Evolutionary conservation across 1,284 basidiomycete genomes (phyloP), one percentile per base, ranked within the genome.

Genomic region (Microbotryum silenes-acaulis): DNA sequence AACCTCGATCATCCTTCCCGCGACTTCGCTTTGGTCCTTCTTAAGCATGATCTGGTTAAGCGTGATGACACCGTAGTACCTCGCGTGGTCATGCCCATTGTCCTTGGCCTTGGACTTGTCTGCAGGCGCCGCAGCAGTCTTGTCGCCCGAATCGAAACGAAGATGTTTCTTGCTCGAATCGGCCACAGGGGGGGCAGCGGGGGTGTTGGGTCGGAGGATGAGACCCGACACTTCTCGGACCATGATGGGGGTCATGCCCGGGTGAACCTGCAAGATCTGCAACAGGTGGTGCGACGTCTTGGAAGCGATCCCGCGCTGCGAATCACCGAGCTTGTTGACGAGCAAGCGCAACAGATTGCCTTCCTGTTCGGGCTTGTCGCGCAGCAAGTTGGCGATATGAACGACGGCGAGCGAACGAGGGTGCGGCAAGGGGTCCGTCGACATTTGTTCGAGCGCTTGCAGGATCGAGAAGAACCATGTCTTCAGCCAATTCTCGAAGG

Each of bases 401-500:
- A 71, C 70, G 37, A 91, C 80, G 6, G 87, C 81, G 76, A 91
- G 89, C 1, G 82, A 89, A 55, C 92, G 85, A 58, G 96, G 86
- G 71, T 96, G 97, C 3, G 85, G 80, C 2, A 98, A 81, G 0
- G 90, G 85, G 74, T 97, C 94, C 63, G 91, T 82, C 2, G 90
- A 88, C 61, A 94, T 81, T 2, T 81, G 82, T 87, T 98, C 94
- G 47, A 98, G 83, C 48, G 89, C 83, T 74, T 96, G 89, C 9
- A 99, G 81, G 51, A 97, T 79, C 20, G 85, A 85, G 77, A 96
- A 97, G 79, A 96, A 97, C 76, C 87, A 97, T 71, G 91, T 92
- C 78, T 99, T 99, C 60, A 97, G 77, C 85, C 90, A 93, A 72
- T 98, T 93, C 74, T 99, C 96, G 74, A 94, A 98, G 65, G 87